These are phyloP conservation scores for Telfairia occidentalis DNA, from an alignment of 331 rosid genomes.

Conservation along the genomic window DNA sequence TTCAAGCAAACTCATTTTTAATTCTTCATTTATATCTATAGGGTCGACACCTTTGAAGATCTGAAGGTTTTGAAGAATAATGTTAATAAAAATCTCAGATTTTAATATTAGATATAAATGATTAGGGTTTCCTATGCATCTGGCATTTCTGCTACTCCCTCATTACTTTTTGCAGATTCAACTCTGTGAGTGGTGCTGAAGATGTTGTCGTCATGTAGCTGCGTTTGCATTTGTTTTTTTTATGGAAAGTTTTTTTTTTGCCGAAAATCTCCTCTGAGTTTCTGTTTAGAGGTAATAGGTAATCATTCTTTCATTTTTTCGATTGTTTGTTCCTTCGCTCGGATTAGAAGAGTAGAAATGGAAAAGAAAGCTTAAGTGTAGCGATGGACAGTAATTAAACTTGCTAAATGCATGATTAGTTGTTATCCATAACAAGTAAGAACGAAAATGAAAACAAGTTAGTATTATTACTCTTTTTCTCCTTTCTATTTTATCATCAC, in stretches of 20 bases:
- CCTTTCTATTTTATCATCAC: constrained; percentile 11
- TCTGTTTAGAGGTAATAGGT: constrained; percentile 40
- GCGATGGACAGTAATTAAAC: not conserved
- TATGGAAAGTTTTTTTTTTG: constrained; percentile 33
- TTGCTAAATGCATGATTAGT: not conserved
- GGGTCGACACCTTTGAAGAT: too few relatives aligned
- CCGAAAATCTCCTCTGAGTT: constrained; percentile 29
- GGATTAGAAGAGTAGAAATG: not conserved
- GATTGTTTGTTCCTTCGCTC: not conserved
- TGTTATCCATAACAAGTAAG: not conserved
- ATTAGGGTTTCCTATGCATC: too few relatives aligned
- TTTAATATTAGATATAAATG: too few relatives aligned
- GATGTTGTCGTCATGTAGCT: too few relatives aligned
- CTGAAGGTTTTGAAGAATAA: too few relatives aligned
- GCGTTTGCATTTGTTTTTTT: too few relatives aligned
- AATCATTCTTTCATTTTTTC: not conserved
- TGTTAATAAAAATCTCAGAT: too few relatives aligned
- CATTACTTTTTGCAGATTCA: too few relatives aligned
- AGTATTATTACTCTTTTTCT: not conserved
- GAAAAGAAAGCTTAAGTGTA: not conserved
- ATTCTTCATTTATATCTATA: too few relatives aligned
- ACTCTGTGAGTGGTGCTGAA: too few relatives aligned
- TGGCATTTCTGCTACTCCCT: too few relatives aligned
- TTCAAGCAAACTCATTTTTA: too few relatives aligned
- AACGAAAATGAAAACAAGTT: not conserved